Base-by-base conservation (phyloP, 2,329 filamentous ascomycete genomes). In the Elsinoe arachidis region DNA sequence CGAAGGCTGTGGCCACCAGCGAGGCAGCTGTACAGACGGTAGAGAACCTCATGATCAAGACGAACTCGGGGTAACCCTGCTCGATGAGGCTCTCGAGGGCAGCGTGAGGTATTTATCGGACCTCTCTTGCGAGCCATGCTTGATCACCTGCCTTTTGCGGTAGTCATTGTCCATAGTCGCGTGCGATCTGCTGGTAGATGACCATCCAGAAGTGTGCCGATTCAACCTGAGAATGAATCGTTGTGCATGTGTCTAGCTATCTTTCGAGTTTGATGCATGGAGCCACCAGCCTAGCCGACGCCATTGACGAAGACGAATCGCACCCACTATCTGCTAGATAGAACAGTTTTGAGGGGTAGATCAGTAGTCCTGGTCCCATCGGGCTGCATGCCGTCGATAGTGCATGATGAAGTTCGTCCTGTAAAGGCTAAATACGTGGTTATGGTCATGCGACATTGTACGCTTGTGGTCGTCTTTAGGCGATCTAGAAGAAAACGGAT, bases 41-140 rank as follows among this genome's bases (percentile, higher is more conserved):
- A 55, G 60, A 61, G 59, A 65, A 63, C 26, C 62, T 55, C 63
- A 66, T 66, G 37, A 47, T 63, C 57, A 14, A 55, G 26, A 34
- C 30, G 33, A 12, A 26, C n/a, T 12, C 5, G 15, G 26, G 14
- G 7, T 11, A 7, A 19, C 6, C 10, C 41, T 46, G n/a, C n/a
- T 26, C 26, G 41, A 23, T 26, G 2, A 26, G 21, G 14, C 10
- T 23, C 12, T 26, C 19, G 11, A 23, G 10, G 41, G 11, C 41
- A 46, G 21, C 11, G 9, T 30, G 41, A 46, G 19, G 10, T 46
- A 46, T 23, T 46, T 46, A 46, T 46, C 41, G 19, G 12, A 11
- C 21, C 19, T 23, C 19, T n/a, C n/a, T 14, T 12, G 21, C 17
- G 17, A 46, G 41, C 19, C 3, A 19, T 11, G n/a, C 17, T 46